Evolutionary conservation across 495 filamentous ascomycete species (phyloP), one percentile per base, ranked within the genome.

Genomic region (Xylaria bambusicola): DNA sequence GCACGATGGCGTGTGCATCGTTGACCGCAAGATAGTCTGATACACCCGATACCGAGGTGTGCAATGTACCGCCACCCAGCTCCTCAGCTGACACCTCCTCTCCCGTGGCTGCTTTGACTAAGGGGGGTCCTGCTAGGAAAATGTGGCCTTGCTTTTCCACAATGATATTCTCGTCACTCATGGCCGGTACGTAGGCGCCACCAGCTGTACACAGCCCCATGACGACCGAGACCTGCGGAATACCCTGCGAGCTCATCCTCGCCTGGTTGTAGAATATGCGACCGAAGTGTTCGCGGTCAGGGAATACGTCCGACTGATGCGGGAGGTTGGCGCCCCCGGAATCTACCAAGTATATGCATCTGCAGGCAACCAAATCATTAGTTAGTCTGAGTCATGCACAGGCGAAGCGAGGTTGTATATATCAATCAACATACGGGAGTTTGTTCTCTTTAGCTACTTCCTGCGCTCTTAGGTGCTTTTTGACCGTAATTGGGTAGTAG

Each of bases 181-280:
- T 98, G 50, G 88, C 88, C 1, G 94, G 94, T 15, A 98, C 93
- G 71, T 98, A 98, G 21, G 94, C 94, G 29, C 94, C 94, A 52
- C 94, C 94, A 0, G 93, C 92, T 0, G 92, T 96, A 74, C 93
- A 97, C n/a, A 94, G 88, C 0, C 94, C 94, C 94, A 98, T 96
- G 24, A 98, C 94, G 2, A 97, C 91, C 2, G 91, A 86, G 58
- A 98, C 88, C 71, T 98, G 94, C 1, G 94, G 94, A 60, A 98
- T 96, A 8, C 91, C 89, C 20, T 85, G 71, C 7, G 90, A 82
- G 55, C 82, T 86, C 89, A 93, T 97, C 62, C 91, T 81, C n/a
- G 94, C 95, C 74, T 98, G 94, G 77, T 98, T 98, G 78, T 88
- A 98, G 81, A 98, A 98, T 63, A 98, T 97, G 55, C 95, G 88